Evolutionary conservation across 805 yeast genomes (phyloP), one percentile per base, ranked within the genome.

Genomic region (Dipodascopsis uninucleata): DNA sequence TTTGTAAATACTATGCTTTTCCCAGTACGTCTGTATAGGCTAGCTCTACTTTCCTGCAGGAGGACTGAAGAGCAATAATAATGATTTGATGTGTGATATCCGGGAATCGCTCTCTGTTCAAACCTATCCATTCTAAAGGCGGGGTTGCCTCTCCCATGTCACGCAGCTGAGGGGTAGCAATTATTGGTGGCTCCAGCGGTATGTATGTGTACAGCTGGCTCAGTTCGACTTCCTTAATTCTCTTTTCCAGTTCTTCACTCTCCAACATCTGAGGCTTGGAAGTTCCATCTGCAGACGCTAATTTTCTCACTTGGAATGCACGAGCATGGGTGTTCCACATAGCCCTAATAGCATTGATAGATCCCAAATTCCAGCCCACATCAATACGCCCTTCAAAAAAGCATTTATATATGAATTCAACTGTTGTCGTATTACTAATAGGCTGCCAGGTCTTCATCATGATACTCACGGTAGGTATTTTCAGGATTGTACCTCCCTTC

Each of bases 121-220:
- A 71, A 1, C 98, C 98, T 68, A 93, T 85, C 98, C 98, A 93
- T 62, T 93, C 98, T 46, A 93, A 67, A 1, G 98, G 98, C 1
- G 98, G 98, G 0, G 98, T 93, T 1, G 97, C 97, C 65, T 83
- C 89, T 21, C 98, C 97, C 58, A 93, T 71, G 59, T 93, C 97
- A 58, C 79, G 80, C 58, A 93, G 70, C 55, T 82, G 90, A 1
- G 97, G 97, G 16, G 93, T 85, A 50, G 85, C 94, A 28, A 93
- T 87, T 5, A 77, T 70, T 0, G 97, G 96, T 8, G 83, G 84
- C 28, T 74, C 78, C 8, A 85, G 59, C 0, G 97, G 77, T 25
- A 71, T 57, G 56, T 87, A 87, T 0, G 61, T 62, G 57, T 74
- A 85, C 32, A 67, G 67, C 28, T 60, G 43, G 36, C 43, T 39